Evolutionary conservation across 306 rosid genomes (phyloP).

Genomic region (Rosa persica): DNA sequence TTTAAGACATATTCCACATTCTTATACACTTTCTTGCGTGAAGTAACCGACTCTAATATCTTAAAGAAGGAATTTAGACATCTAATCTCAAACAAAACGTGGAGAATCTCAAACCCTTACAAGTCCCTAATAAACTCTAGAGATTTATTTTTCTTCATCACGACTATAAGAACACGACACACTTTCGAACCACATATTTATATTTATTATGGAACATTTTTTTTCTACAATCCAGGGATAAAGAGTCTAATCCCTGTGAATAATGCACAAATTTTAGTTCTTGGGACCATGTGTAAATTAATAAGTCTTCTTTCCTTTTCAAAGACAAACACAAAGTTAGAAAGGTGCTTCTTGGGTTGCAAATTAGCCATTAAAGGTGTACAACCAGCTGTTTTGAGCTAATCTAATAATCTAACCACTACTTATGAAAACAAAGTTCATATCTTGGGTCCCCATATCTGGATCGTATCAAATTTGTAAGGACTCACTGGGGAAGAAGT

Average conservation of each 20-base stretch:
- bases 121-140: too few relatives aligned
- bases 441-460: background rate
- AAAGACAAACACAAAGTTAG: slow-evolving; percentile 3
- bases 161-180: too few relatives aligned
- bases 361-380: background rate
- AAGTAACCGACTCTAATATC: too few relatives aligned
- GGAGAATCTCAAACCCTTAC: too few relatives aligned
- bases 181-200: too few relatives aligned
- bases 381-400: slow-evolving; percentile 23
- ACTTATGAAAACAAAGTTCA: background rate
- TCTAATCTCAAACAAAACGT: too few relatives aligned
- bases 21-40: too few relatives aligned
- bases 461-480: background rate
- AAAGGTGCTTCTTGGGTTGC: slow-evolving; percentile 22
- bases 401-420: background rate
- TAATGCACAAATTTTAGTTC: background rate
- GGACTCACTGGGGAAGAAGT: background rate
- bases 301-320: background rate
- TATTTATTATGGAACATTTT: too few relatives aligned
- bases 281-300: background rate
- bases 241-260: too few relatives aligned
- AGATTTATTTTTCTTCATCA: too few relatives aligned
- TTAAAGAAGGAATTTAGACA: too few relatives aligned
- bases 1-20: too few relatives aligned
- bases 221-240: background rate